Evolutionary conservation across 768 basidiomycete species (phyloP).

Genomic region (Stropharia rugosoannulata): DNA sequence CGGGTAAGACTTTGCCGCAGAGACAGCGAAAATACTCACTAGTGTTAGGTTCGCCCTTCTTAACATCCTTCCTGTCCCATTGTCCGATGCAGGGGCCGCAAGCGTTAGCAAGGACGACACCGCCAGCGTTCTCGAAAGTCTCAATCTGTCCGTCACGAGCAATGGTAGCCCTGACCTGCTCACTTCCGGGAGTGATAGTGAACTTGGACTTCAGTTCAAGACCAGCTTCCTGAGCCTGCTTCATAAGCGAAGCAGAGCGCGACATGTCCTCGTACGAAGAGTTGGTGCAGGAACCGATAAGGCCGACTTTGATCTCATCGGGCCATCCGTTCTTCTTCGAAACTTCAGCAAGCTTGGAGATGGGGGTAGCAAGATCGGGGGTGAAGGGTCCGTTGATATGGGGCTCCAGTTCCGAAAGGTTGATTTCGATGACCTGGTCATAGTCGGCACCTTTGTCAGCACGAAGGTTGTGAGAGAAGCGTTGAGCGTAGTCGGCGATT

Average conservation of each 20-base stretch:
- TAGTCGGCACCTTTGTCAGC: slow-evolving; percentile 91
- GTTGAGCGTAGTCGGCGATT: slow-evolving; percentile 86
- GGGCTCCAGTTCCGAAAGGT: slow-evolving; percentile 96
- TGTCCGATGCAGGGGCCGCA: slow-evolving; percentile 99
- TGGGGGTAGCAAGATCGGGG: slow-evolving; percentile 98
- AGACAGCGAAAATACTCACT: slow-evolving; percentile 49
- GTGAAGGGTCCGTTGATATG: slow-evolving; percentile 99
- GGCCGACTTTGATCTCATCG: slow-evolving; percentile 91
- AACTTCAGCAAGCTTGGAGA: slow-evolving; percentile 91
- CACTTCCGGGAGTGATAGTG: slow-evolving; percentile 97
- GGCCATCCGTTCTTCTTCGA: slow-evolving; percentile 98
- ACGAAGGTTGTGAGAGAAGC: slow-evolving; percentile 87
- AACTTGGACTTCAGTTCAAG: slow-evolving; percentile 89
- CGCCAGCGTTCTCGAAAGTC: slow-evolving; percentile 85
- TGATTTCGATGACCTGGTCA: slow-evolving; percentile 92
- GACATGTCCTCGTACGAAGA: slow-evolving; percentile 99
- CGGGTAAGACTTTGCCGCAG: background rate
- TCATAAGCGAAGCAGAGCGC: slow-evolving; percentile 91
- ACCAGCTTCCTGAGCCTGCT: slow-evolving; percentile 86
- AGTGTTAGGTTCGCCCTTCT: slow-evolving; percentile 96
- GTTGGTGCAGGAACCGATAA: slow-evolving; percentile 99
- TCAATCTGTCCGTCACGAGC: slow-evolving; percentile 93
- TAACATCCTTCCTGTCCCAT: slow-evolving; percentile 96
- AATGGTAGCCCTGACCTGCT: slow-evolving; percentile 98
- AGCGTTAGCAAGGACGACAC: slow-evolving; percentile 94